Evolutionary conservation across 2,329 filamentous ascomycete species (phyloP).

Genomic region (Podosphaera fusca): DNA sequence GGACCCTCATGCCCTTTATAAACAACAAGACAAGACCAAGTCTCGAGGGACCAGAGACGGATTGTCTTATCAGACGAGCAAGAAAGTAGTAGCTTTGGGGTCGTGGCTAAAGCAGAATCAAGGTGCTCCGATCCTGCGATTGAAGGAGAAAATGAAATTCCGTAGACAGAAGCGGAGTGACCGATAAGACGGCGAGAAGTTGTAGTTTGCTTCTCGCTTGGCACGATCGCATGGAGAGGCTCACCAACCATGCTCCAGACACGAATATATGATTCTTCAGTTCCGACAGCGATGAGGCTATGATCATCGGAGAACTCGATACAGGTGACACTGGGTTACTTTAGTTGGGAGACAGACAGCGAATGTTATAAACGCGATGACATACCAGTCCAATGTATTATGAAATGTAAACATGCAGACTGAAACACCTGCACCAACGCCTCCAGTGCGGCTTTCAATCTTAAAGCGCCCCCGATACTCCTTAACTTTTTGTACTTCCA

Average conservation of each 20-base stretch:
- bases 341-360: background rate
- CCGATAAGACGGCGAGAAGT: slow-evolving; percentile 63
- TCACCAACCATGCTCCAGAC: slow-evolving; percentile 82
- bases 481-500: slow-evolving; percentile 83
- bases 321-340: slow-evolving; percentile 48
- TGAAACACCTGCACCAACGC: slow-evolving; percentile 61
- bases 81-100: slow-evolving; percentile 60
- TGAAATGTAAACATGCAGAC: slow-evolving; percentile 98
- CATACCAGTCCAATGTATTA: slow-evolving; percentile 76
- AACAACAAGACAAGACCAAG: slow-evolving; percentile 77
- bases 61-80: slow-evolving; percentile 72
- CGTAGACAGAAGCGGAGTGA: slow-evolving; percentile 74
- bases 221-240: slow-evolving; percentile 44
- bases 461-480: slow-evolving; percentile 83
- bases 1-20: slow-evolving; percentile 87
- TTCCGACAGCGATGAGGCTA: slow-evolving; percentile 67
- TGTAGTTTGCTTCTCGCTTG: slow-evolving; percentile 36
- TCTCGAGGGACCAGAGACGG: slow-evolving; percentile 78
- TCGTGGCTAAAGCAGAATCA: slow-evolving; percentile 21
- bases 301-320: slow-evolving; percentile 90
- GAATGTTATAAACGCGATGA: slow-evolving; percentile 2
- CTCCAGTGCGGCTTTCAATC: slow-evolving; percentile 65
- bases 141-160: slow-evolving; percentile 54
- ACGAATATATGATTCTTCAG: slow-evolving; percentile 83
- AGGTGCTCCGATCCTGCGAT: slow-evolving; percentile 11